These are phyloP conservation scores for Dendrocalamus latiflorus DNA, from an alignment of 202 grass and related monocot genomes.

Conservation along the genomic window DNA sequence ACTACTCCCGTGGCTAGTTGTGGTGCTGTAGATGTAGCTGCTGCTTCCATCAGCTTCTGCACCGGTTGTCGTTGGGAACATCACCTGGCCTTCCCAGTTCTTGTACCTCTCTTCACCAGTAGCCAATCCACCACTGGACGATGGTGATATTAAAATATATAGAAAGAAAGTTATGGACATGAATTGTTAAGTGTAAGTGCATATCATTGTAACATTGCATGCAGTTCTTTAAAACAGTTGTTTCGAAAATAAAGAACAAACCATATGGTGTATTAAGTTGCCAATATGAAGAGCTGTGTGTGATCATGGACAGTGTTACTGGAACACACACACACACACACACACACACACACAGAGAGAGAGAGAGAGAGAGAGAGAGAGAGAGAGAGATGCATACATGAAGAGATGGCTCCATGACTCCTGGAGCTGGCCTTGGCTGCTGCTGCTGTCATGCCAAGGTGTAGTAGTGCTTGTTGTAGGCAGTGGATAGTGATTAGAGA, in stretches of 20 bases:
- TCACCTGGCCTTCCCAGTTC: slow-evolving; percentile 48
- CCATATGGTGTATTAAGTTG: background rate
- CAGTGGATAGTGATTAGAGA: slow-evolving; percentile 47
- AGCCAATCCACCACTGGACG: slow-evolving; percentile 34
- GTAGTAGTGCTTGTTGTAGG: slow-evolving; percentile 8
- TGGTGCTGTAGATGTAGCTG: slow-evolving; percentile 27
- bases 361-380: background rate
- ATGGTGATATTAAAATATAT: slow-evolving; percentile 3
- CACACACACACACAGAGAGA: no score
- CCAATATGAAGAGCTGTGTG: background rate
- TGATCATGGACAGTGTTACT: background rate
- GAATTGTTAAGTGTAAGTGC: background rate
- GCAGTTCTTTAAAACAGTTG: background rate
- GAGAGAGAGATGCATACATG: slow-evolving; percentile 39
- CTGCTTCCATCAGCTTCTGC: slow-evolving; percentile 29
- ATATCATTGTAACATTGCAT: slow-evolving; percentile 1
- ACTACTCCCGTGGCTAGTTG: slow-evolving; percentile 37
- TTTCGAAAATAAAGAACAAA: background rate
- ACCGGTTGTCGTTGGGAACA: slow-evolving; percentile 27
- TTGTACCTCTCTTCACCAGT: slow-evolving; percentile 39
- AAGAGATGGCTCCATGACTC: slow-evolving; percentile 77
- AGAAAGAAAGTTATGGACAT: background rate
- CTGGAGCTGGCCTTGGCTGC: slow-evolving; percentile 32
- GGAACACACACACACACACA: no score
- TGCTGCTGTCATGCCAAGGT: slow-evolving; percentile 27